Percentiles rank a stretch among this genome's conserved stretches.
Conservation (phyloP, 2,329 filamentous ascomycete species). For the Neopestalotiopsis sp. region DNA sequence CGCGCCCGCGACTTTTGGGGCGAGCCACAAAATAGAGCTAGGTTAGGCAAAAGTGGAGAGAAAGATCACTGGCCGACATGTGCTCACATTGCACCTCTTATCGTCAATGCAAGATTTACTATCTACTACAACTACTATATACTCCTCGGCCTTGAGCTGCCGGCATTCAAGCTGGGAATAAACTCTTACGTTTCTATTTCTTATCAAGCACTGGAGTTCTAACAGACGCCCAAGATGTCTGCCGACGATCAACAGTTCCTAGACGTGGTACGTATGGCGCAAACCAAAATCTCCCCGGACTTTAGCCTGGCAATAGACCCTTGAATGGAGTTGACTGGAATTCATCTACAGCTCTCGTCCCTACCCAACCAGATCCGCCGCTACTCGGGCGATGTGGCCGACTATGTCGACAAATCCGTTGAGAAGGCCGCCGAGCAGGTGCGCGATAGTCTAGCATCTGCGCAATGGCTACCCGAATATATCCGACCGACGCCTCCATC, state of each 20-base stretch:
- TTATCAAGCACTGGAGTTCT: not conserved
- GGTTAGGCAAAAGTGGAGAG: not conserved
- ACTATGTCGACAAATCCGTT: conserved; percentile 81
- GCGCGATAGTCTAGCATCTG: conserved; percentile 69
- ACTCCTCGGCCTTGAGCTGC: not conserved
- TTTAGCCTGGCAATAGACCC: not conserved
- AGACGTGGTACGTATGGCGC: conserved; percentile 65
- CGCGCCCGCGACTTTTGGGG: not conserved
- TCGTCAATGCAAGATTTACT: not conserved
- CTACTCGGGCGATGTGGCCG: conserved; percentile 76
- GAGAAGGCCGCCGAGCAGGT: conserved; percentile 75
- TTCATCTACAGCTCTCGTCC: conserved; percentile 50
- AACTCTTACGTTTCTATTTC: not conserved
- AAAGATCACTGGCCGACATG: not conserved
- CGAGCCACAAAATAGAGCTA: not conserved
- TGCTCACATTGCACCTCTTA: not conserved
- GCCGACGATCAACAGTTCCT: conserved; percentile 80
- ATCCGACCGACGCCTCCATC: conserved; percentile 65
- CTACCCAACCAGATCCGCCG: conserved; percentile 68
- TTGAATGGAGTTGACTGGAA: not conserved
- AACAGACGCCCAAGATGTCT: conserved; percentile 64
- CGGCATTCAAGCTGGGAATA: not conserved
- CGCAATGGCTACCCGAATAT: conserved; percentile 74
- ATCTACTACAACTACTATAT: not conserved
- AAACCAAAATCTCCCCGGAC: not conserved